Evolutionary conservation across 257 asterid genomes (phyloP).

Genomic region (Solanum infundibuliforme): DNA sequence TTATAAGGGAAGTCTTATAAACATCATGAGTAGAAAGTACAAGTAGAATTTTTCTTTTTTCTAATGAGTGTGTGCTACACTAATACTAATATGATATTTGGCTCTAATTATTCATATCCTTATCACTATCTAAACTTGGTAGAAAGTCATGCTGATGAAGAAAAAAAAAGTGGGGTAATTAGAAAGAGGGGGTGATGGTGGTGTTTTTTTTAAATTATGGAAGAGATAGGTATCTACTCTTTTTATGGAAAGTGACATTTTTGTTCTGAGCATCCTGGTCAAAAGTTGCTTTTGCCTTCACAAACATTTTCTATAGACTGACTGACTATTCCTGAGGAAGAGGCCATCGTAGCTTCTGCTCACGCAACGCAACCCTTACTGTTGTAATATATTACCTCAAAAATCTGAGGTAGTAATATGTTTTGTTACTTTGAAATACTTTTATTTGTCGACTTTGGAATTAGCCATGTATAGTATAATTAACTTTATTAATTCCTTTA

Average conservation of each 20-base stretch:
- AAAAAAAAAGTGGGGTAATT: neutral
- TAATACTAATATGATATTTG: neutral
- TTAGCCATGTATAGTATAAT: neutral
- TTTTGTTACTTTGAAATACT: slow-evolving; percentile 8
- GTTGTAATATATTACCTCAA: neutral
- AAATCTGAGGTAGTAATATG: neutral
- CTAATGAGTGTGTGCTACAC: neutral
- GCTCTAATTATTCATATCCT: neutral
- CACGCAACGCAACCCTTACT: neutral
- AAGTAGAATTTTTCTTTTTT: neutral
- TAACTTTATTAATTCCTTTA: neutral
- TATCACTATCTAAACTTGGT: neutral
- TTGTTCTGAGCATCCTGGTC: slow-evolving; percentile 7
- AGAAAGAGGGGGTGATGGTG: neutral
- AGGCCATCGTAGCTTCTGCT: neutral
- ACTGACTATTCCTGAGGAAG: slow-evolving; percentile 1
- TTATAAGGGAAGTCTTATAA: slow-evolving; percentile 2
- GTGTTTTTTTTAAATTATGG: neutral
- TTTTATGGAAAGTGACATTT: slow-evolving; percentile 18
- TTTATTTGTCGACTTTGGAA: slow-evolving; percentile 6
- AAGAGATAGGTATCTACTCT: slow-evolving; percentile 12
- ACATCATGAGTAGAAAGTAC: slow-evolving; percentile 6
- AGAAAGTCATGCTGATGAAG: neutral
- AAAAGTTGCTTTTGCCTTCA: slow-evolving; percentile 13
- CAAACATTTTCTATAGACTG: slow-evolving; percentile 1